Conservation (phyloP, 805 yeast genomes). For the Candida caryicola region DNA sequence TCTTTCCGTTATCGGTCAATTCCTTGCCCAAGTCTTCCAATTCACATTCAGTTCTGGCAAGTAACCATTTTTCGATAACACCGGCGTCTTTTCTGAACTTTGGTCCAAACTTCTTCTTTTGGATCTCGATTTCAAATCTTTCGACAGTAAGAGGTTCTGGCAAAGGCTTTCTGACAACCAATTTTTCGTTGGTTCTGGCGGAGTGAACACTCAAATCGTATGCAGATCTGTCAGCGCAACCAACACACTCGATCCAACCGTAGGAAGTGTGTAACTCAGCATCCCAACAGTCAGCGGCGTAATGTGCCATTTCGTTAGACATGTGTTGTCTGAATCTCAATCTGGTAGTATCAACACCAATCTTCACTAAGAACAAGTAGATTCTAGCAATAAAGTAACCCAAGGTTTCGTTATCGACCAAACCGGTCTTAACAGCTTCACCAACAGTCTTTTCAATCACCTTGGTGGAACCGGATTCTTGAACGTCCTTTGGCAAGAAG, state of each 20-base stretch:
- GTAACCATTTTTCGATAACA: slow-evolving; percentile 77
- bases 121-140: slow-evolving; percentile 77
- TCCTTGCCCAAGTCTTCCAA: slow-evolving; percentile 73
- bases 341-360: slow-evolving; percentile 83
- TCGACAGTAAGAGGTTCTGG: slow-evolving; percentile 82
- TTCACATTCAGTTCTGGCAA: slow-evolving; percentile 77
- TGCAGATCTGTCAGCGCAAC: slow-evolving; percentile 99
- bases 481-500: slow-evolving; percentile 84
- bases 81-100: slow-evolving; percentile 97
- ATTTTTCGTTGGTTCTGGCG: slow-evolving; percentile 90
- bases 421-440: slow-evolving; percentile 81
- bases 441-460: slow-evolving; percentile 69
- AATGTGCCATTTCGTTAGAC: slow-evolving; percentile 99
- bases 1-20: slow-evolving; percentile 58
- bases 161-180: slow-evolving; percentile 89
- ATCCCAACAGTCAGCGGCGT: slow-evolving; percentile 99
- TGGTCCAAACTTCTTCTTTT: slow-evolving; percentile 97
- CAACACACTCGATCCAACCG: slow-evolving; percentile 99
- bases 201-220: slow-evolving; percentile 95
- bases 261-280: slow-evolving; percentile 93
- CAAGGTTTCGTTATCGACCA: slow-evolving; percentile 95
- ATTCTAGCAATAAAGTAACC: slow-evolving; percentile 97
- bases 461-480: slow-evolving; percentile 78
- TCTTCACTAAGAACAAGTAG: slow-evolving; percentile 73
- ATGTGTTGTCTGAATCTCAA: slow-evolving; percentile 98